Conservation (phyloP, 768 basidiomycete species). For the Russula abietina region DNA sequence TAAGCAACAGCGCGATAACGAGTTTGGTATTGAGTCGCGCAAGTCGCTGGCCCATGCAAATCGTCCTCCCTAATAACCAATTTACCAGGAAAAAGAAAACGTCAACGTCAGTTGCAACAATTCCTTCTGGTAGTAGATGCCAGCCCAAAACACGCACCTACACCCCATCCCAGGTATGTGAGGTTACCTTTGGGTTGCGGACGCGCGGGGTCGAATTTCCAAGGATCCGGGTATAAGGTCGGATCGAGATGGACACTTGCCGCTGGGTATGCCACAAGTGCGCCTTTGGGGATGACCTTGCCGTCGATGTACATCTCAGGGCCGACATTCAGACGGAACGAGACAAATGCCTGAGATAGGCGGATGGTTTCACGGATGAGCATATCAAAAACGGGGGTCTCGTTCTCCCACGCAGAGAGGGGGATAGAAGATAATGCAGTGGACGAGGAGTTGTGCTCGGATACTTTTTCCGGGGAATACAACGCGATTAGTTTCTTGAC, state of each 20-base stretch:
- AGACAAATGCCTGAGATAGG: slow-evolving; percentile 70
- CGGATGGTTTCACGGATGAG: slow-evolving; percentile 73
- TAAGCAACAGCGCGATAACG: slow-evolving; percentile 57
- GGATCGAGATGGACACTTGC: slow-evolving; percentile 73
- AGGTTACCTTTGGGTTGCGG: slow-evolving; percentile 44
- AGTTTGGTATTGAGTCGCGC: slow-evolving; percentile 72
- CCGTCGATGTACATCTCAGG: slow-evolving; percentile 64
- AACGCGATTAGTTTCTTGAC: slow-evolving; percentile 45
- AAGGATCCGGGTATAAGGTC: slow-evolving; percentile 66
- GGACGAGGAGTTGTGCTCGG: slow-evolving; percentile 34
- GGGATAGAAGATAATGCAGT: slow-evolving; percentile 55
- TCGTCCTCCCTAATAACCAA: slow-evolving; percentile 48
- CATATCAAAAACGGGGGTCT: slow-evolving; percentile 64
- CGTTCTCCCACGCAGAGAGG: slow-evolving; percentile 63
- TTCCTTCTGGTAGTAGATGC: not conserved
- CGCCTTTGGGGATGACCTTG: slow-evolving; percentile 62
- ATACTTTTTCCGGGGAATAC: slow-evolving; percentile 4
- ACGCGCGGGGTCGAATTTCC: slow-evolving; percentile 64
- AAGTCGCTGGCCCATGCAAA: slow-evolving; percentile 67
- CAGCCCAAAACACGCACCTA: slow-evolving; percentile 43
- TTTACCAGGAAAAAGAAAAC: not conserved
- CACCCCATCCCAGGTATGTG: slow-evolving; percentile 73
- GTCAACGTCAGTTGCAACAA: not conserved
- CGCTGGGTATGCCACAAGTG: slow-evolving; percentile 75
- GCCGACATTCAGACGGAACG: slow-evolving; percentile 77